Conservation (phyloP, 306 rosid genomes). For the Urtica urens region DNA sequence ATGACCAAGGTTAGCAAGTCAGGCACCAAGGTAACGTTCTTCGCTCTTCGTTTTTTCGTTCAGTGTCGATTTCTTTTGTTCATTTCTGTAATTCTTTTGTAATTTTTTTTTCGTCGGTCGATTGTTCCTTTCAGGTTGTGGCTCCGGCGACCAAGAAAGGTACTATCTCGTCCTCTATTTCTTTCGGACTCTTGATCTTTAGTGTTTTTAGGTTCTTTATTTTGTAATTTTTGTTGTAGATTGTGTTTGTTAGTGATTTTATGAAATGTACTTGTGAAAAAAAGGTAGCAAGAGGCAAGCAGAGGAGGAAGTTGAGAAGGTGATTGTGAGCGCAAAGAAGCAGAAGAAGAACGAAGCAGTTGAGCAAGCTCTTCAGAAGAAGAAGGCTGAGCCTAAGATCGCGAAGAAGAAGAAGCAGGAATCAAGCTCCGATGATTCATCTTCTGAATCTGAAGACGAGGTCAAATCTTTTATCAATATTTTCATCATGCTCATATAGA, state of each 20-base stretch:
- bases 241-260: neutral
- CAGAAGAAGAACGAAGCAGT: slow-evolving; percentile 40
- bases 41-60: neutral
- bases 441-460: slow-evolving; percentile 44
- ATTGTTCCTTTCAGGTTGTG: neutral
- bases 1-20: slow-evolving; percentile 85
- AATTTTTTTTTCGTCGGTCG: neutral
- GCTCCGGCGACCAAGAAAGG: too few relatives aligned
- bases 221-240: too few relatives aligned
- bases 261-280: neutral
- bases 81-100: neutral
- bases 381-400: slow-evolving; percentile 33
- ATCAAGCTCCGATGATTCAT: slow-evolving; percentile 45
- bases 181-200: neutral
- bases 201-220: neutral
- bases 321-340: slow-evolving; percentile 51
- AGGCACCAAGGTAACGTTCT: slow-evolving; percentile 36
- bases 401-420: slow-evolving; percentile 34
- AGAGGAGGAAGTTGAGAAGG: slow-evolving; percentile 38
- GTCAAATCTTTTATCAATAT: slow-evolving; percentile 19
- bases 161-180: neutral
- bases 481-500: too few relatives aligned
- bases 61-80: neutral
- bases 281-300: slow-evolving; percentile 62
- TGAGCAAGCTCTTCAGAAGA: slow-evolving; percentile 38